Percentiles rank a stretch among this genome's conserved stretches.
Evolutionary conservation across 2,329 filamentous ascomycete species (phyloP).

Genomic region (Bimuria novae-zelandiae): DNA sequence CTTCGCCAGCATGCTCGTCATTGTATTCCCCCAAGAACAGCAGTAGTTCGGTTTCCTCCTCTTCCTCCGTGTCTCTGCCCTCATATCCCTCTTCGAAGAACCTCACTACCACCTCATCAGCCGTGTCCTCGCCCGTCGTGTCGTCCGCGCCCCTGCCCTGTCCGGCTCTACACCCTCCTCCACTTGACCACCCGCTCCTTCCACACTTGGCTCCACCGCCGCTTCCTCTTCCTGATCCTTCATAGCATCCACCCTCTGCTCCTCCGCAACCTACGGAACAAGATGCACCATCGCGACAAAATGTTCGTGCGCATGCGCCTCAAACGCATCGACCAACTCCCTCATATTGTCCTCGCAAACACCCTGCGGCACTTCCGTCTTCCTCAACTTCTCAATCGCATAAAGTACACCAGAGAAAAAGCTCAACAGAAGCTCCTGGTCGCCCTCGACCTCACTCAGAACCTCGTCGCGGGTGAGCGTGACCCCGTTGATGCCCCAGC

Average conservation of each 20-base stretch:
- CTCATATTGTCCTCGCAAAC: neutral
- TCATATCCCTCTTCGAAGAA: neutral
- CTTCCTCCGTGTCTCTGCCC: neutral
- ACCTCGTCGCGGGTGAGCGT: neutral
- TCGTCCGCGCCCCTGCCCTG: neutral
- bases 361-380: neutral
- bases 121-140: neutral
- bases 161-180: neutral
- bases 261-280: neutral
- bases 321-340: neutral
- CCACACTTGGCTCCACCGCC: too few relatives aligned
- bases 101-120: neutral
- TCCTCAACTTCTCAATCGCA: neutral
- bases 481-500: neutral
- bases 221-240: neutral
- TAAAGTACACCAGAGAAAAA: neutral
- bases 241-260: neutral
- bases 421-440: neutral
- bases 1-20: too few relatives aligned
- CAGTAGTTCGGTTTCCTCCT: too few relatives aligned
- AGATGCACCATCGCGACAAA: neutral
- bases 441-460: neutral
- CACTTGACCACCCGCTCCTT: neutral
- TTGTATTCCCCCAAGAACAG: too few relatives aligned
- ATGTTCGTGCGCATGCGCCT: neutral